Conservation (phyloP, 2,329 filamentous ascomycete genomes). For the Claviceps quebecensis region DNA sequence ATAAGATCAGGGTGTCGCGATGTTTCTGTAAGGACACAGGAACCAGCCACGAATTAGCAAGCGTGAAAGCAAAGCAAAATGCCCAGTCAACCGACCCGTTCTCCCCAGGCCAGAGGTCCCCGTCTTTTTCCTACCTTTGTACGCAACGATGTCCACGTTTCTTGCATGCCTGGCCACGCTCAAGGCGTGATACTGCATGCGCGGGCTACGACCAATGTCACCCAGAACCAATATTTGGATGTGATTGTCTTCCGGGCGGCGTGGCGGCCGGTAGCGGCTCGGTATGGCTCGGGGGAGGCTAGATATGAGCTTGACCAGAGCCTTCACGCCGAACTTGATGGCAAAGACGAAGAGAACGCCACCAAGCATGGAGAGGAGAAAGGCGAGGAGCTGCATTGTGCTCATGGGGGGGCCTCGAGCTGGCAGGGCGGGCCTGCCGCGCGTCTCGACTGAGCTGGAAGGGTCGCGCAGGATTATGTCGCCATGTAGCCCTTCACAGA, state of each 20-base stretch:
- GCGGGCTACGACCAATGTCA: conserved; percentile 87
- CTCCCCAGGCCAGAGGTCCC: too few species aligned
- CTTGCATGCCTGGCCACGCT: conserved; percentile 76
- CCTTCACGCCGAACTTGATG: conserved; percentile 13
- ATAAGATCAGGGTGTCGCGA: conserved; percentile 66
- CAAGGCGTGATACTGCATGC: conserved; percentile 96
- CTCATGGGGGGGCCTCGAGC: background rate
- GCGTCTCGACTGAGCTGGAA: too few species aligned
- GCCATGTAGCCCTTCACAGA: too few species aligned
- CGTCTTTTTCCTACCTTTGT: conserved; percentile 44
- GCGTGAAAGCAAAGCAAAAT: too few species aligned
- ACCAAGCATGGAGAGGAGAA: conserved; percentile 21
- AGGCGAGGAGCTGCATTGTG: conserved; percentile 11
- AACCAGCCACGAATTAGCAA: too few species aligned
- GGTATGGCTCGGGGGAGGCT: conserved; percentile 17
- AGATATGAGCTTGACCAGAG: conserved; percentile 12
- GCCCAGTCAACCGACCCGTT: too few species aligned
- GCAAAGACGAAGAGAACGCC: conserved; percentile 20
- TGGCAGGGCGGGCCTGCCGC: background rate
- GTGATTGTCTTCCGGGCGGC: conserved; percentile 24
- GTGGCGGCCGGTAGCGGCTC: conserved; percentile 20
- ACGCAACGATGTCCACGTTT: conserved; percentile 74
- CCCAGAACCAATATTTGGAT: conserved; percentile 83
- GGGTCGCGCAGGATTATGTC: too few species aligned
- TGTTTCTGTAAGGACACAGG: conserved; percentile 42